Evolutionary conservation across 805 yeast species (phyloP).

Genomic region (Kregervanrija fluxuum): DNA sequence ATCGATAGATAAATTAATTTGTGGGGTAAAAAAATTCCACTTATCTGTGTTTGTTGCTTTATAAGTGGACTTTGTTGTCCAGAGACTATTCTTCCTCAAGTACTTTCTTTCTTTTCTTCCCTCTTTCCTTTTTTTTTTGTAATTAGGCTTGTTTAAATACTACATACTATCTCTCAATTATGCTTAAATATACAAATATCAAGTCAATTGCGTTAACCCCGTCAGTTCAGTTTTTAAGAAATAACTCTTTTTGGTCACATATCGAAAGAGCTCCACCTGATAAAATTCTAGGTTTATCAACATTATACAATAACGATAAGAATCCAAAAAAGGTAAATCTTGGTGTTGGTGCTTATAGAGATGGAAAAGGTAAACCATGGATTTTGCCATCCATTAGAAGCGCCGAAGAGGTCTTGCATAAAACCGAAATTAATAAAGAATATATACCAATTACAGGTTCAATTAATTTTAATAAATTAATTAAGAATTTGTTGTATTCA

Average conservation of each 20-base stretch:
- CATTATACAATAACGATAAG: slow-evolving; percentile 60
- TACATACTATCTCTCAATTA: not conserved
- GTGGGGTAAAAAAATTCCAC: no score
- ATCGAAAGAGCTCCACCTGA: slow-evolving; percentile 65
- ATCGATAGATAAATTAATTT: no score
- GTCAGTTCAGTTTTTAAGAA: not conserved
- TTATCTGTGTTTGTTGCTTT: no score
- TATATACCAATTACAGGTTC: slow-evolving; percentile 84
- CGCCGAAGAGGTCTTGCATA: slow-evolving; percentile 48
- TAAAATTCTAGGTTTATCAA: slow-evolving; percentile 75
- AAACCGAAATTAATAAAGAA: slow-evolving; percentile 62
- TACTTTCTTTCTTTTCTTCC: no score
- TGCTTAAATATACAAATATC: not conserved
- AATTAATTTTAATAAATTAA: slow-evolving; percentile 55
- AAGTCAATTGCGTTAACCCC: not conserved
- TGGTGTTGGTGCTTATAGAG: slow-evolving; percentile 94
- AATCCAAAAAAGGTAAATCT: slow-evolving; percentile 50
- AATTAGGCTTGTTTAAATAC: no score
- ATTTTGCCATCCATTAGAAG: slow-evolving; percentile 68
- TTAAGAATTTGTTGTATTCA: slow-evolving; percentile 54
- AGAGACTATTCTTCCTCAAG: no score
- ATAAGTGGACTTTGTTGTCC: no score
- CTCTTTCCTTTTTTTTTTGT: no score
- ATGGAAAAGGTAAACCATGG: slow-evolving; percentile 81
- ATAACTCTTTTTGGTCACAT: slow-evolving; percentile 22